A percentile compares a stretch with the other conserved stretches of the same genome.
These are phyloP conservation scores for Hypholoma sublateritium DNA, from an alignment of 768 basidiomycete species.

Conservation along the genomic window DNA sequence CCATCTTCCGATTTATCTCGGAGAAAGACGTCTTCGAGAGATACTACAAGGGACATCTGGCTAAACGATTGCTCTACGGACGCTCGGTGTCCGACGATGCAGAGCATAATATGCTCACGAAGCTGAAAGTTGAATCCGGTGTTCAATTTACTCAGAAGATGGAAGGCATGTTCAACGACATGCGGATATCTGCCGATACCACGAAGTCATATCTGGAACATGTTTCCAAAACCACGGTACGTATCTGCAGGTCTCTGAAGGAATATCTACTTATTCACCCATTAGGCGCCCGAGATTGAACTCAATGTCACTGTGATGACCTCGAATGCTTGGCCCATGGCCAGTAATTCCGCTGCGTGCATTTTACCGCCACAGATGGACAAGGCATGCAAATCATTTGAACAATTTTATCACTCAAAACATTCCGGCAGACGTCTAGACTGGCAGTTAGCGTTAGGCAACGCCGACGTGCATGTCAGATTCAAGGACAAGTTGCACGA, in stretches of 20 bases:
- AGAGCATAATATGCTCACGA: constrained; percentile 94
- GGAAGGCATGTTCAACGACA: constrained; percentile 99
- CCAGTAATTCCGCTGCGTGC: constrained; percentile 63
- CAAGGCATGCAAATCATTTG: constrained; percentile 72
- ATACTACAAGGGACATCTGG: constrained; percentile 96
- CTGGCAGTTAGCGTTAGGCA: constrained; percentile 90
- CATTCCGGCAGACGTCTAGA: constrained; percentile 90
- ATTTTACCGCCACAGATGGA: constrained; percentile 65
- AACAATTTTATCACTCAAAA: constrained; percentile 84
- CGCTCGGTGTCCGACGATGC: constrained; percentile 97
- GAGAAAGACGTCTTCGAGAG: constrained; percentile 98
- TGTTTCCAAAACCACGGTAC: constrained; percentile 60
- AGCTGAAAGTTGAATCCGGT: constrained; percentile 95
- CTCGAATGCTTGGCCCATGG: constrained; percentile 94
- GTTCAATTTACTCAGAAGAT: constrained; percentile 96
- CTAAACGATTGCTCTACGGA: constrained; percentile 82
- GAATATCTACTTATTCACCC: constrained; percentile 7
- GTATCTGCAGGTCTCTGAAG: constrained; percentile 22
- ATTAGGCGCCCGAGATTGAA: constrained; percentile 72
- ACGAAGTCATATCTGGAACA: constrained; percentile 70
- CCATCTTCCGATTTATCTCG: constrained; percentile 87
- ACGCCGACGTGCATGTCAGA: constrained; percentile 79
- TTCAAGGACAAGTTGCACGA: constrained; percentile 87
- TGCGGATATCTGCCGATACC: constrained; percentile 84
- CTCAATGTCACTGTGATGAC: constrained; percentile 93